Percentiles rank a stretch among this genome's conserved stretches.
phyloP scores from a whole-genome alignment of 2,329 filamentous ascomycete species.

The Pleomassaria siparia region DNA sequence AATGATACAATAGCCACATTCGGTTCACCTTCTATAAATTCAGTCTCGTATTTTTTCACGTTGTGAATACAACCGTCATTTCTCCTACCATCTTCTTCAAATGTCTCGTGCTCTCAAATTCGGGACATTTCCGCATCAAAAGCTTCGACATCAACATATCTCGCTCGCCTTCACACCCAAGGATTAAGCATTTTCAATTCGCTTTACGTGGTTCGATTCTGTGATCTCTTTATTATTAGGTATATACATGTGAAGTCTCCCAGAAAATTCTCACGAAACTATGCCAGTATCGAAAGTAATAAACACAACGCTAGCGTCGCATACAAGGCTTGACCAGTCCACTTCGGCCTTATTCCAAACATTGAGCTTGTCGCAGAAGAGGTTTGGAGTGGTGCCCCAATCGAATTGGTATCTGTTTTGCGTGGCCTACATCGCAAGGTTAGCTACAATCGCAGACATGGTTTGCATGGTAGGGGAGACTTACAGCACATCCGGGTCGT shows the following conservation, averaged over 20 bases:
- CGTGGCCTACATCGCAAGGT: not conserved
- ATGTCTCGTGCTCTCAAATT: not conserved
- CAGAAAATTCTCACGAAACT: not conserved
- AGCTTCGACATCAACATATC: not conserved
- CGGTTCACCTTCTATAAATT: not conserved
- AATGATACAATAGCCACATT: conserved; percentile 3
- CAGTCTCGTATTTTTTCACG: no score
- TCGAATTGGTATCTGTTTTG: conserved; percentile 19
- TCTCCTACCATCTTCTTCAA: not conserved
- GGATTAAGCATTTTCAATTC: not conserved
- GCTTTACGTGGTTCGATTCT: not conserved
- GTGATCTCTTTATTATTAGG: not conserved
- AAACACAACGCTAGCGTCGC: conserved; percentile 8
- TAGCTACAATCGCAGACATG: not conserved
- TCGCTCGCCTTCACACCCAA: not conserved
- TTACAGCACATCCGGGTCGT: conserved; percentile 32
- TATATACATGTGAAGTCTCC: not conserved
- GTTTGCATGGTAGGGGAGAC: conserved; percentile 8
- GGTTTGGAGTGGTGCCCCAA: conserved; percentile 18
- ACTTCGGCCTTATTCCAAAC: conserved; percentile 4
- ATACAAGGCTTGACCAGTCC: conserved; percentile 7
- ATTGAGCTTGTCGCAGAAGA: conserved; percentile 18
- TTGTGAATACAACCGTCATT: no score
- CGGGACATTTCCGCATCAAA: not conserved
- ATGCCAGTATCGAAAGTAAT: conserved; percentile 5